phyloP scores from a whole-genome alignment of 2,329 filamentous ascomycete genomes.

The Onygena corvina region DNA sequence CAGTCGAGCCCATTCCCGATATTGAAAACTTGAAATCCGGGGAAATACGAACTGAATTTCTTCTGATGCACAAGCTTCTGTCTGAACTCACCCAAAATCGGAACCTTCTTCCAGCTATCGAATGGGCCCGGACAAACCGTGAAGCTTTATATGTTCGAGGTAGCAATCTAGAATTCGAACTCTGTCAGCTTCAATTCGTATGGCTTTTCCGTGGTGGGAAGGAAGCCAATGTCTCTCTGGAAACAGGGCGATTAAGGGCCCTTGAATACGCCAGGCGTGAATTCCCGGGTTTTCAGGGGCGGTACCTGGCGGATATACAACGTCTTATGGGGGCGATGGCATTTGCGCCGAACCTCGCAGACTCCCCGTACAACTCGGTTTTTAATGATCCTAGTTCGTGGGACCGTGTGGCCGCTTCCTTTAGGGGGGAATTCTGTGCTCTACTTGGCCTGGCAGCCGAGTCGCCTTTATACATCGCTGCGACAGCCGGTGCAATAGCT shows the following conservation, averaged over 20 bases:
- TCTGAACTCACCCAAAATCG: conserved; percentile 57
- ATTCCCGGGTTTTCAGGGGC: conserved; percentile 60
- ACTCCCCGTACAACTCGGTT: conserved; percentile 65
- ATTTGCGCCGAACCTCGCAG: conserved; percentile 59
- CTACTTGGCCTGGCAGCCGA: conserved; percentile 80
- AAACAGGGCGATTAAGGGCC: conserved; percentile 40
- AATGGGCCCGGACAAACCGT: conserved; percentile 67
- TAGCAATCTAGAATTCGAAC: conserved; percentile 89
- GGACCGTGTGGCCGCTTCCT: conserved; percentile 71
- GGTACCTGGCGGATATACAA: conserved; percentile 68
- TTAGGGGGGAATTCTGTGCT: conserved; percentile 89
- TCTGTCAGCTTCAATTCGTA: conserved; percentile 78
- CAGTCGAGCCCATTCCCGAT: conserved; percentile 36
- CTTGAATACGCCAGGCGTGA: conserved; percentile 62
- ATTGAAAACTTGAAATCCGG: conserved; percentile 49
- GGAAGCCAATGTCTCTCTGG: conserved; percentile 12
- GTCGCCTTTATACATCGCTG: conserved; percentile 83
- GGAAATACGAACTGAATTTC: conserved; percentile 67
- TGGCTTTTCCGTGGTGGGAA: conserved; percentile 64
- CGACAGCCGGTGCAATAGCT: conserved; percentile 83
- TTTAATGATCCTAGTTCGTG: conserved; percentile 69
- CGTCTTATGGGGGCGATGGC: conserved; percentile 71
- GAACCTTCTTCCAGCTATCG: conserved; percentile 71
- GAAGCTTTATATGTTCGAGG: conserved; percentile 62
- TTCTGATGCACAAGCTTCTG: conserved; percentile 82